Percentiles rank a stretch among this genome's conserved stretches.
Conservation (phyloP, 306 rosid species). For the Lathyrus tuberosus region DNA sequence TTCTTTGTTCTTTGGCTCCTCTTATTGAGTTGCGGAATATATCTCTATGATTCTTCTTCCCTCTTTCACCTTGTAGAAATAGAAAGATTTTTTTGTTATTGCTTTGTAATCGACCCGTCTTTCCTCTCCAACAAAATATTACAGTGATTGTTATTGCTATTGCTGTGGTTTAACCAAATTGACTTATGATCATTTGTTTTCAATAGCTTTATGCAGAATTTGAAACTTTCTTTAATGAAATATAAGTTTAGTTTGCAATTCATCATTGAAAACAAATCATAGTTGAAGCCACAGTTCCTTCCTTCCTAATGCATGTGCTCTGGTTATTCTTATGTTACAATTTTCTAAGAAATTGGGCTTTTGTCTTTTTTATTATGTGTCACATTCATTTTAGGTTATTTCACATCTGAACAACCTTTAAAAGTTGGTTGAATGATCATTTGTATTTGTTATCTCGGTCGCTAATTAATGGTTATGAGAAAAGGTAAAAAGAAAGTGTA, state of each 20-base stretch:
- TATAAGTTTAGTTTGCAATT: constrained; percentile 3
- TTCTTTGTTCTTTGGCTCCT: constrained; percentile 24
- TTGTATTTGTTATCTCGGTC: too few relatives aligned
- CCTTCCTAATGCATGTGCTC: constrained; percentile 9
- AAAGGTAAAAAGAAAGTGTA: too few relatives aligned
- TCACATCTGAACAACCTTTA: constrained; percentile 16
- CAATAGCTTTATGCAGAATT: constrained; percentile 25
- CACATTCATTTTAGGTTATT: constrained; percentile 27
- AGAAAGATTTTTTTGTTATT: background rate
- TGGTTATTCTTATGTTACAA: constrained; percentile 25
- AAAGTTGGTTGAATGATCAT: constrained; percentile 12
- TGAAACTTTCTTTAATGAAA: constrained; percentile 28
- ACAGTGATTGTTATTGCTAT: constrained; percentile 9
- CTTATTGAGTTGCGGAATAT: constrained; percentile 36
- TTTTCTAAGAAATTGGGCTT: constrained; percentile 19
- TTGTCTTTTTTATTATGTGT: constrained; percentile 14
- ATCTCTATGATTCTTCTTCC: constrained; percentile 13
- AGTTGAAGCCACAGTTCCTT: constrained; percentile 15
- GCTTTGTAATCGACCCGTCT: constrained; percentile 5
- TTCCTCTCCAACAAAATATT: constrained; percentile 18
- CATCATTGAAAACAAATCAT: constrained; percentile 2
- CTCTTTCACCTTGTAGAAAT: constrained; percentile 22
- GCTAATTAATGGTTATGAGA: too few relatives aligned
- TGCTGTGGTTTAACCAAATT: constrained; percentile 7
- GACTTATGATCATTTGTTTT: background rate